phyloP scores from a whole-genome alignment of 345 rosid genomes.

The Eutrema japonicum region DNA sequence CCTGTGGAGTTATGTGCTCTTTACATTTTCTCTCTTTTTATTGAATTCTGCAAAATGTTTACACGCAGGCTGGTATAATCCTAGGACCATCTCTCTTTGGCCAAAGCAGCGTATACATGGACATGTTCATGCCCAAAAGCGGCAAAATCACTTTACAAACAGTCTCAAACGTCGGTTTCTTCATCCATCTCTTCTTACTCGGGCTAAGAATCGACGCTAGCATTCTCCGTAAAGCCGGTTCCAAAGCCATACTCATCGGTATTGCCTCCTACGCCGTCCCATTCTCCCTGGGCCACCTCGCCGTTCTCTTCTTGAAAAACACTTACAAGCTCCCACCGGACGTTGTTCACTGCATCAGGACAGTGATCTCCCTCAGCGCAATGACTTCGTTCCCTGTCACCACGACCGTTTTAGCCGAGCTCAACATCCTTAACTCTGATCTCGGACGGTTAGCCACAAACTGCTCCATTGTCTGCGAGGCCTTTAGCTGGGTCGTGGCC shows the following conservation, averaged over 20 bases:
- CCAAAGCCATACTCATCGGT: conserved; percentile 44
- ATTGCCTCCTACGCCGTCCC: conserved; percentile 38
- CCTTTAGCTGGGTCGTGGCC: conserved; percentile 31
- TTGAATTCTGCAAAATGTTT: not conserved
- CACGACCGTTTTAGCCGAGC: conserved; percentile 43
- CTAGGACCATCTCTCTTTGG: conserved; percentile 46
- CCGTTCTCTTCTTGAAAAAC: conserved; percentile 29
- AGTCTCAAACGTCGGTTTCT: conserved; percentile 40
- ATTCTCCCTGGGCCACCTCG: conserved; percentile 35
- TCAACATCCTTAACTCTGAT: conserved; percentile 47
- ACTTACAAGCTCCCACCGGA: conserved; percentile 11
- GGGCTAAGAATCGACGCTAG: conserved; percentile 44
- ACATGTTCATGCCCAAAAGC: conserved; percentile 3
- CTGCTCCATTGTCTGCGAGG: conserved; percentile 44
- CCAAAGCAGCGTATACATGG: conserved; percentile 14
- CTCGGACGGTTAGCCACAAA: conserved; percentile 49
- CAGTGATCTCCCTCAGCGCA: conserved; percentile 37
- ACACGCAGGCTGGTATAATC: conserved; percentile 45
- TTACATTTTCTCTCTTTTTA: not conserved
- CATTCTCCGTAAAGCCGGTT: conserved; percentile 43
- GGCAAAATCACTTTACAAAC: conserved; percentile 43
- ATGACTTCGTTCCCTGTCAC: conserved; percentile 48
- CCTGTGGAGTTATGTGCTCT: not conserved
- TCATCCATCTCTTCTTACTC: conserved; percentile 45
- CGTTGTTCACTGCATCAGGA: conserved; percentile 28